Base-by-base conservation (phyloP, 805 yeast species). In the Candida stauntonica region DNA sequence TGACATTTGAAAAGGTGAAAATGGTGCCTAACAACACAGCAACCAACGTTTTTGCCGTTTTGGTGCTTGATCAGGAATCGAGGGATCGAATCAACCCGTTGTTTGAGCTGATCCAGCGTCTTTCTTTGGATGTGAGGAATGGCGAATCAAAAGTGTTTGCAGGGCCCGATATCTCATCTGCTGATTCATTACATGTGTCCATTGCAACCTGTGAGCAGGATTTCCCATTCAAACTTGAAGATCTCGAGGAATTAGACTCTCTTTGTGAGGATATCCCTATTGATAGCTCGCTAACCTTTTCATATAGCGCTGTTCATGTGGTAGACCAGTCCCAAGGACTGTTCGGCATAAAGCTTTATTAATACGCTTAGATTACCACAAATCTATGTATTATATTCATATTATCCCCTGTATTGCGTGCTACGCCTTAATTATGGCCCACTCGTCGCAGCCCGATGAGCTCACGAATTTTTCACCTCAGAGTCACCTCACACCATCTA, bases 151-250 rank as follows among this genome's bases (percentile, higher is more conserved):
- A 31, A 20, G 12, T 33, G 6, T 28, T 33, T 12, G 14, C 17
- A 3, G 50, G 46, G 2, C 44, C 48, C 0, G 44, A 34, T 26
- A n/a, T 34, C n/a, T 11, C 12, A 1, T 9, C 23, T n/a, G 17
- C 17, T 6, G 39, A 38, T 6, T 35, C 18, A 13, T 14, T 51
- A 5, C 57, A 52, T 29, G 45, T 47, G 5, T 48, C 53, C 12
- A 26, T 47, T 29, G 46, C 40, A 5, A 7, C 24, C 2, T 28
- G 31, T 20, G 31, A 33, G 7, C 7, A 17, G 3, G 31, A 29
- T 1, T 38, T 34, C 27, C 20, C 21, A 3, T 31, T 23, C 20
- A 26, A 21, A 6, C 16, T 42, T 18, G 44, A 46, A 2, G 38
- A 35, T 13, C 27, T 47, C 26, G 17, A 27, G 11, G 44, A 34